Conservation (phyloP, 441 rosid genomes). For the California macrophylla region DNA sequence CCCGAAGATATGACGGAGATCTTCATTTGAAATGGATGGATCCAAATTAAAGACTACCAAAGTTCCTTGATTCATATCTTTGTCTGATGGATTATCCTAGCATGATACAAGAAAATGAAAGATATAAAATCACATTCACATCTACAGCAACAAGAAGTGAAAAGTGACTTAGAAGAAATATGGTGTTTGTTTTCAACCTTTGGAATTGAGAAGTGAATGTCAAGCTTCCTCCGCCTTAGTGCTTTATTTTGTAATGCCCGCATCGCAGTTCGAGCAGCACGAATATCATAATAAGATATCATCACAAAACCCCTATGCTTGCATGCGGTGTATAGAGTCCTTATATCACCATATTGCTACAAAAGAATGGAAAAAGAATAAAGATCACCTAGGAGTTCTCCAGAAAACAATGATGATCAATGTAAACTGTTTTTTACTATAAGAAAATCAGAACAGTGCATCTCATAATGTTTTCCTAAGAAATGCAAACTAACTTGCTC, state of each 20-base stretch:
- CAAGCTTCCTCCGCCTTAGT: constrained; percentile 65
- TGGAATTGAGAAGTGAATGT: constrained; percentile 82
- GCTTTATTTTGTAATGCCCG: constrained; percentile 73
- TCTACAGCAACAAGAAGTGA: no score
- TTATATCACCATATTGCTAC: constrained; percentile 81
- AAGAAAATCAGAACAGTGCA: no score
- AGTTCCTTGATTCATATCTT: constrained; percentile 79
- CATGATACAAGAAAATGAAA: no score
- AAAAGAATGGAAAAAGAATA: background rate
- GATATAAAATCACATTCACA: constrained; percentile 10
- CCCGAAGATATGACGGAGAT: constrained; percentile 63
- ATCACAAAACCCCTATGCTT: constrained; percentile 87
- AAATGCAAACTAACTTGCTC: no score
- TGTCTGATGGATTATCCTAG: constrained; percentile 83
- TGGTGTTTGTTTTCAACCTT: no score
- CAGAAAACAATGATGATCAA: no score
- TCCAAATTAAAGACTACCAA: constrained; percentile 77
- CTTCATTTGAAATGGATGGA: constrained; percentile 72
- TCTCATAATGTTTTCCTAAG: no score
- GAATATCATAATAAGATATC: constrained; percentile 82
- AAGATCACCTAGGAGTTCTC: no score
- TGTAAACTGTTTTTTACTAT: no score
- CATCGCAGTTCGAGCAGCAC: constrained; percentile 83
- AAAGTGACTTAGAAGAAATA: no score
- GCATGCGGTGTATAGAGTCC: constrained; percentile 75